These are phyloP conservation scores for Zopfochytrium polystomum DNA, from an alignment of 371 early-diverging fungal genomes.

Conservation along the genomic window DNA sequence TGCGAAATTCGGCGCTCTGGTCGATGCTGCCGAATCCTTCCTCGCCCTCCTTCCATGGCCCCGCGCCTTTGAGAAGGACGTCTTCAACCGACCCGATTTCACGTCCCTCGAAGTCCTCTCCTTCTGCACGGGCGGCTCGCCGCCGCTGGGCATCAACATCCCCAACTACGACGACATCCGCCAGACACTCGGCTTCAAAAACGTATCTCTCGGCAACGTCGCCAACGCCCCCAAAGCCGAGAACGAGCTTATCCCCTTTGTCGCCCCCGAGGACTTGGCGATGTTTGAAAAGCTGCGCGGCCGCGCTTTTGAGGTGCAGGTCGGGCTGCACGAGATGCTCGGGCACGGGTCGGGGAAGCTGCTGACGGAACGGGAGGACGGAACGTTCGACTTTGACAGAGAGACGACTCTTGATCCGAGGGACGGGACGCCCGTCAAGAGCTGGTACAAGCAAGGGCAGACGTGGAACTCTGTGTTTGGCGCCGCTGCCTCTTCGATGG, in stretches of 20 bases:
- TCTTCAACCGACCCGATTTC: constrained; percentile 62
- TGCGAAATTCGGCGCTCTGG: constrained; percentile 53
- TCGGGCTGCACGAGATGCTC: constrained; percentile 44
- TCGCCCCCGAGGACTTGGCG: constrained; percentile 45
- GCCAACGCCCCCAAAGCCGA: constrained; percentile 54
- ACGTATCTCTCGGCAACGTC: constrained; percentile 63
- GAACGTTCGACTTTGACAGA: constrained; percentile 55
- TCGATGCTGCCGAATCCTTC: constrained; percentile 51
- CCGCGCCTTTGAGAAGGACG: constrained; percentile 54
- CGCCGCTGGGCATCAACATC: constrained; percentile 62
- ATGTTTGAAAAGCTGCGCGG: constrained; percentile 47
- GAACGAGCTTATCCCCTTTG: constrained; percentile 52
- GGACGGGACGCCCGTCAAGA: constrained; percentile 45
- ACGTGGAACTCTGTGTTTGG: constrained; percentile 56
- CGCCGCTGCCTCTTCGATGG: constrained; percentile 41
- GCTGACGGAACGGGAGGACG: constrained; percentile 50
- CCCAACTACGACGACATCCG: constrained; percentile 62
- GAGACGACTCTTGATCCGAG: constrained; percentile 47
- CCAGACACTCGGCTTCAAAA: constrained; percentile 58
- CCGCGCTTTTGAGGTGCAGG: constrained; percentile 62
- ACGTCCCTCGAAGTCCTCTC: constrained; percentile 62
- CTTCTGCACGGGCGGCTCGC: constrained; percentile 55
- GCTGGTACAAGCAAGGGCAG: constrained; percentile 63
- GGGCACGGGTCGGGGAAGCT: constrained; percentile 65
- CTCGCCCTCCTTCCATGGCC: constrained; percentile 59